A percentile compares a stretch with the other conserved stretches of the same genome.
Conservation (phyloP, 345 rosid genomes). For the Mercurialis annua region DNA sequence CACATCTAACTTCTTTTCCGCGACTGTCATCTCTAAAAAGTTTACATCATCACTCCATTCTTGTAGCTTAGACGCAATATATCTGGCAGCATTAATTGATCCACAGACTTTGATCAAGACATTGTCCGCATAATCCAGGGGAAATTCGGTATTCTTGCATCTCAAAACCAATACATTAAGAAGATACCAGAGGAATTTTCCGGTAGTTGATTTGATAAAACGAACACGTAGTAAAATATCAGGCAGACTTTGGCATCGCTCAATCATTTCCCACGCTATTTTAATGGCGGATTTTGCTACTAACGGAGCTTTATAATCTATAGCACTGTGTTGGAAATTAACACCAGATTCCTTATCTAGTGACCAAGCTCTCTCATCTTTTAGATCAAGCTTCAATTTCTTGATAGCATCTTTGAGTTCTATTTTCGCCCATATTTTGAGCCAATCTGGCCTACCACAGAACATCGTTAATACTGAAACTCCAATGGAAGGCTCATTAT, state of each 20-base stretch:
- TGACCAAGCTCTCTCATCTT: constrained; percentile 55
- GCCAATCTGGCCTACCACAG: constrained; percentile 59
- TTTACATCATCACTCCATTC: constrained; percentile 75
- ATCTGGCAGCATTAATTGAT: constrained; percentile 63
- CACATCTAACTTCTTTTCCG: constrained; percentile 28
- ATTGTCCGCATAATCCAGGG: constrained; percentile 27
- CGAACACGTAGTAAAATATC: constrained; percentile 36
- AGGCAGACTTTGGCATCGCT: constrained; percentile 50
- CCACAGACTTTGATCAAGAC: constrained; percentile 47
- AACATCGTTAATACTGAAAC: constrained; percentile 50
- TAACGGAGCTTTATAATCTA: constrained; percentile 61
- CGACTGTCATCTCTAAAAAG: constrained; percentile 53
- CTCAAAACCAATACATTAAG: constrained; percentile 45
- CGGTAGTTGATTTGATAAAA: constrained; percentile 60
- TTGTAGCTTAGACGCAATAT: constrained; percentile 54
- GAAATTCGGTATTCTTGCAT: constrained; percentile 43
- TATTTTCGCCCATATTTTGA: constrained; percentile 74
- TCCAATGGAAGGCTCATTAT: constrained; percentile 33
- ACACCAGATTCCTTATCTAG: constrained; percentile 21
- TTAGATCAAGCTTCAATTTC: constrained; percentile 52
- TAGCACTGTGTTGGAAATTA: constrained; percentile 18
- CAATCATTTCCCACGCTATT: constrained; percentile 53
- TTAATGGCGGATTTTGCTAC: constrained; percentile 48
- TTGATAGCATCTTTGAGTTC: constrained; percentile 71
- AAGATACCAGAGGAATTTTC: constrained; percentile 64